Base-by-base conservation (phyloP, 306 rosid genomes). In the Castanospermum australe region DNA sequence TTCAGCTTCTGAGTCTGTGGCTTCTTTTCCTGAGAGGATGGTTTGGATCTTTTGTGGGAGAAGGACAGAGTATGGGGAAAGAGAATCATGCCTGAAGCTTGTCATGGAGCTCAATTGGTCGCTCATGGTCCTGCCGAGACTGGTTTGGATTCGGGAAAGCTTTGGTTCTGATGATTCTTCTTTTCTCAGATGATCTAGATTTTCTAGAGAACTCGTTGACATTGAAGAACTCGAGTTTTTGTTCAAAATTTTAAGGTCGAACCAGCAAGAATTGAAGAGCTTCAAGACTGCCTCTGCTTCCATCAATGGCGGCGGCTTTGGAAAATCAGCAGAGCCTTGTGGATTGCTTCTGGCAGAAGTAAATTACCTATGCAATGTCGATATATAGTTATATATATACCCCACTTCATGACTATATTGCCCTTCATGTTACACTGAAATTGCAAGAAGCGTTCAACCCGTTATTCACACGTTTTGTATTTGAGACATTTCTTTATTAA, bases 261-360 rank as follows among this genome's bases (percentile, higher is more conserved):
- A 92, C 97, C 97, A 94, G 75, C 17, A 50, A 50, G 66, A 88
- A 78, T 92, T 92, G 24, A 79, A 89, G 80, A 88, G 87, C 8
- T 87, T 75, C 28, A 92, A 13, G 13, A 86, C 21, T 57, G 83
- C 42, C 60, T 77, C 90, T 0, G 82, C 77, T 63, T 88, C 93
- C 99, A 94, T 93, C 15, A 70, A 24, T 59, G 89, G 86, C 83
- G 89, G 86, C 83, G 75, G 89, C 83, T 44, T 14, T 7, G 51
- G 33, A 52, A 51, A 30, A 71, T 11, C 59, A 68, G 35, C 36
- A 54, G 38, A 72, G 13, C 20, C 30, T 41, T 41, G 57, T 6
- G 25, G 59, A 39, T 30, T 24, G 62, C 18, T 21, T 32, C 20
- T 47, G 6, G 35, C 13, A 6, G 11, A 13, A 42, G 11, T 11